Conservation (phyloP, 352 stramenopile genomes). For the Halophytophthora batemanensis region DNA sequence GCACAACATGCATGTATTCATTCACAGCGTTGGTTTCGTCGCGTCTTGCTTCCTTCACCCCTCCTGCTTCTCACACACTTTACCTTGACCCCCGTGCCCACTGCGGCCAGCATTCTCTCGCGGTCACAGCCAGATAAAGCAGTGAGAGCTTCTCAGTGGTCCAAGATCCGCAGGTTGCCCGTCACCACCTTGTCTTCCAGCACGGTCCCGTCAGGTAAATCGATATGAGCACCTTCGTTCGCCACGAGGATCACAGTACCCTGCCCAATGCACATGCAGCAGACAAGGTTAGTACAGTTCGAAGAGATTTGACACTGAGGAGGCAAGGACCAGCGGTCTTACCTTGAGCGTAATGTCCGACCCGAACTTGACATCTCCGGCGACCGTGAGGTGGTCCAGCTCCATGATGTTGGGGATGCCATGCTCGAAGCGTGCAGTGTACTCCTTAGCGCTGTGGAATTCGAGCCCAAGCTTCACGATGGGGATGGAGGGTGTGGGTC, state of each 20-base stretch:
- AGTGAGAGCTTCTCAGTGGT: slow-evolving; percentile 63
- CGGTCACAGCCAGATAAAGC: not conserved
- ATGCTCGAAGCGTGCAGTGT: slow-evolving; percentile 78
- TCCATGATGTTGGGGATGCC: slow-evolving; percentile 93
- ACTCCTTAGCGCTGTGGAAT: slow-evolving; percentile 89
- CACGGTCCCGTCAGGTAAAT: slow-evolving; percentile 91
- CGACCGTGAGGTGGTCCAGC: slow-evolving; percentile 92
- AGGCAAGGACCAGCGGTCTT: slow-evolving; percentile 6
- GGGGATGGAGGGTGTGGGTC: slow-evolving; percentile 81
- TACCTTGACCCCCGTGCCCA: not conserved
- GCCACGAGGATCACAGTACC: slow-evolving; percentile 94
- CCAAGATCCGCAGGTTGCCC: slow-evolving; percentile 91
- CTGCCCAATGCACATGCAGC: too few relatives aligned
- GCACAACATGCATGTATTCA: slow-evolving; percentile 25
- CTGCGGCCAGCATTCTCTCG: not conserved
- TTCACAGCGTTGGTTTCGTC: slow-evolving; percentile 2
- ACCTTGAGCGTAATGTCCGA: slow-evolving; percentile 91
- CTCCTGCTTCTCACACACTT: not conserved
- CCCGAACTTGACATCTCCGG: slow-evolving; percentile 92
- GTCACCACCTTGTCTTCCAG: slow-evolving; percentile 95
- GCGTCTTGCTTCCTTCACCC: not conserved
- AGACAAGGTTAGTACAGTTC: too few relatives aligned
- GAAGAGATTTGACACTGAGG: too few relatives aligned
- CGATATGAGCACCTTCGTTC: slow-evolving; percentile 92
- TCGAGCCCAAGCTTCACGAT: slow-evolving; percentile 93